phyloP scores from a whole-genome alignment of 192 early-diverging fungal genomes.

The Backusella circina region DNA sequence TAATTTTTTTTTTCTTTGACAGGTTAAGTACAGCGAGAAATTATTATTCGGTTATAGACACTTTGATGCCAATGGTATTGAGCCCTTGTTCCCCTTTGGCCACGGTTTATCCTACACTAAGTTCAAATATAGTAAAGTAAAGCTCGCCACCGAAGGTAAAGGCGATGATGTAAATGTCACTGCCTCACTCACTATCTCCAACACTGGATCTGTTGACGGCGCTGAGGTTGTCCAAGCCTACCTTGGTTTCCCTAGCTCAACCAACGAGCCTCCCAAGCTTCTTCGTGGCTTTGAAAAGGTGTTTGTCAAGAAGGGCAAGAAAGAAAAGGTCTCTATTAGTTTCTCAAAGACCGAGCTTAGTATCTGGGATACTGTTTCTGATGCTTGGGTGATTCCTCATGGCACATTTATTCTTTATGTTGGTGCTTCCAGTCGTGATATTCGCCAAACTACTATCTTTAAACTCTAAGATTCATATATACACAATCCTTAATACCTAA shows the following conservation, averaged over 20 bases:
- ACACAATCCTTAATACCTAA: too few species aligned
- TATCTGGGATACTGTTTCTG: constrained; percentile 36
- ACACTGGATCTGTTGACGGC: constrained; percentile 26
- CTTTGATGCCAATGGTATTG: constrained; percentile 44
- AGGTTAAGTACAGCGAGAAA: constrained; percentile 50
- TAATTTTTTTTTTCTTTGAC: background rate
- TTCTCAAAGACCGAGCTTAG: constrained; percentile 44
- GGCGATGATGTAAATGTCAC: background rate
- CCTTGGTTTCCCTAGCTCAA: constrained; percentile 33
- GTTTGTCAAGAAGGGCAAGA: constrained; percentile 7
- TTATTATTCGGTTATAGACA: constrained; percentile 54
- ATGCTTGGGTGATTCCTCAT: constrained; percentile 42
- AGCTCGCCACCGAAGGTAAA: background rate
- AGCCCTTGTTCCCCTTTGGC: constrained; percentile 56
- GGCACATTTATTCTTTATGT: constrained; percentile 50
- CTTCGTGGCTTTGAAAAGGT: constrained; percentile 37
- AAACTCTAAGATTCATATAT: background rate
- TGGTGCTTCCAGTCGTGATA: constrained; percentile 51
- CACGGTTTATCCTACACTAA: constrained; percentile 64
- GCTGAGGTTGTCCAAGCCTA: constrained; percentile 35
- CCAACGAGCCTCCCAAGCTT: constrained; percentile 34
- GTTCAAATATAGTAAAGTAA: constrained; percentile 48
- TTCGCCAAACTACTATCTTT: constrained; percentile 19
- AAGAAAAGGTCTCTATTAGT: constrained; percentile 34
- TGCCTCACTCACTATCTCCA: constrained; percentile 26